Percentiles rank a stretch among this genome's conserved stretches.
Evolutionary conservation across 352 stramenopile genomes (phyloP).

Genomic region (Phytophthora pistaciae): DNA sequence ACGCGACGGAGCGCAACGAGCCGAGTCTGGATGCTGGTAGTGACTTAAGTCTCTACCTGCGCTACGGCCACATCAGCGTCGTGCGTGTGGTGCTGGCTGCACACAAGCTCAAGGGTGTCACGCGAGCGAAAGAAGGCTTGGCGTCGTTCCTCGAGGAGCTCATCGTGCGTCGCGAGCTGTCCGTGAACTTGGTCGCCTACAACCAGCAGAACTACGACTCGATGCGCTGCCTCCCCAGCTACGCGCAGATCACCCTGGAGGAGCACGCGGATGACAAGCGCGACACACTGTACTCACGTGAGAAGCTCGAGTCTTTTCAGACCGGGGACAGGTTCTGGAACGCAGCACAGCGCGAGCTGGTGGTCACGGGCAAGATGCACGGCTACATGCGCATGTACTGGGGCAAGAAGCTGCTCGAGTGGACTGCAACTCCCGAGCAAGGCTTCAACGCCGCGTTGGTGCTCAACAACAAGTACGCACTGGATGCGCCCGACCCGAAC

Average conservation of each 20-base stretch:
- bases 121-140: slow-evolving; percentile 72
- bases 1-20: slow-evolving; percentile 94
- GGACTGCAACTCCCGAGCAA: slow-evolving; percentile 92
- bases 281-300: slow-evolving; percentile 91
- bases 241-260: slow-evolving; percentile 93
- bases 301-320: slow-evolving; percentile 92
- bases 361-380: slow-evolving; percentile 94
- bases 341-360: slow-evolving; percentile 96
- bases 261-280: slow-evolving; percentile 90
- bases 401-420: slow-evolving; percentile 99
- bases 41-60: slow-evolving; percentile 94
- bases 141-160: slow-evolving; percentile 98
- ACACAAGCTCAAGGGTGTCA: slow-evolving; percentile 75
- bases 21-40: slow-evolving; percentile 94
- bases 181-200: slow-evolving; percentile 98
- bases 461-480: slow-evolving; percentile 99
- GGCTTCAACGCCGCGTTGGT: slow-evolving; percentile 94
- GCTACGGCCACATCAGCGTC: slow-evolving; percentile 92
- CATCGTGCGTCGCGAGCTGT: slow-evolving; percentile 96
- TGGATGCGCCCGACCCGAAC: slow-evolving; percentile 98
- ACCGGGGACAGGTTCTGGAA: slow-evolving; percentile 99
- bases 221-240: slow-evolving; percentile 89
- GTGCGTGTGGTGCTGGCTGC: slow-evolving; percentile 71
- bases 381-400: slow-evolving; percentile 99
- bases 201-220: slow-evolving; percentile 97